phyloP scores from a whole-genome alignment of 2,329 filamentous ascomycete species.

The Neofusicoccum parvum region DNA sequence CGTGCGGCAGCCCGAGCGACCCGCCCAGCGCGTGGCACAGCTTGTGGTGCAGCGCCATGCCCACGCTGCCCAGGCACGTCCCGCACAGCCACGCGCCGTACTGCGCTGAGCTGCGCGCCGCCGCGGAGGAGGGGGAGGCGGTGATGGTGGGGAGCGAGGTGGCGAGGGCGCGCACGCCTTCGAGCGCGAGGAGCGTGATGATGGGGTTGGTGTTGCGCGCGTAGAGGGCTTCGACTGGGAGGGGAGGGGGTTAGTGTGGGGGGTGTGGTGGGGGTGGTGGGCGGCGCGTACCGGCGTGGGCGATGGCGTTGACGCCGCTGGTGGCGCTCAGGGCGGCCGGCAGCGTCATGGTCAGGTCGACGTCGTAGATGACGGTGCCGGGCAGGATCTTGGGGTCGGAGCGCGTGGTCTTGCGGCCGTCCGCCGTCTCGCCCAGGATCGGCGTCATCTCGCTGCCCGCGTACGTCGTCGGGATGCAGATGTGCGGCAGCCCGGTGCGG shows the following conservation, averaged over 20 bases:
- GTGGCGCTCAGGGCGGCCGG: slow-evolving; percentile 56
- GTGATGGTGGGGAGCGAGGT: slow-evolving; percentile 57
- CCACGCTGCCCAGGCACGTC: slow-evolving; percentile 60
- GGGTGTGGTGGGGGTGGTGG: background rate
- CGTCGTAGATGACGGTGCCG: slow-evolving; percentile 65
- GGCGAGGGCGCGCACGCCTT: slow-evolving; percentile 59
- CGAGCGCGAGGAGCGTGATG: slow-evolving; percentile 59
- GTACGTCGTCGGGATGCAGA: slow-evolving; percentile 41
- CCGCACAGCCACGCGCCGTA: slow-evolving; percentile 69
- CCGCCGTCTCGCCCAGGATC: slow-evolving; percentile 63
- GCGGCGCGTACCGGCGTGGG: slow-evolving; percentile 55
- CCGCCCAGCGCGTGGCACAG: slow-evolving; percentile 67
- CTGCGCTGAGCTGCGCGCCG: slow-evolving; percentile 56
- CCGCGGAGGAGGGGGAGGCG: slow-evolving; percentile 45
- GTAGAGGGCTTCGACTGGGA: slow-evolving; percentile 63
- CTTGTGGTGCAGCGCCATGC: slow-evolving; percentile 69
- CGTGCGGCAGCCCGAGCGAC: slow-evolving; percentile 64
- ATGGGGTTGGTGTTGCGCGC: slow-evolving; percentile 64
- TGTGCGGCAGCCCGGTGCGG: slow-evolving; percentile 36
- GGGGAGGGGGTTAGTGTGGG: background rate
- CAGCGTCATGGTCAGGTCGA: slow-evolving; percentile 63
- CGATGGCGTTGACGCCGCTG: slow-evolving; percentile 67
- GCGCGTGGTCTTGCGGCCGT: slow-evolving; percentile 60
- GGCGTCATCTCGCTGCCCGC: slow-evolving; percentile 61
- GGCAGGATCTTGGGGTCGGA: slow-evolving; percentile 63